These are phyloP conservation scores for Neophaeococcomyces aloes DNA, from an alignment of 2,329 filamentous ascomycete genomes.

Conservation along the genomic window DNA sequence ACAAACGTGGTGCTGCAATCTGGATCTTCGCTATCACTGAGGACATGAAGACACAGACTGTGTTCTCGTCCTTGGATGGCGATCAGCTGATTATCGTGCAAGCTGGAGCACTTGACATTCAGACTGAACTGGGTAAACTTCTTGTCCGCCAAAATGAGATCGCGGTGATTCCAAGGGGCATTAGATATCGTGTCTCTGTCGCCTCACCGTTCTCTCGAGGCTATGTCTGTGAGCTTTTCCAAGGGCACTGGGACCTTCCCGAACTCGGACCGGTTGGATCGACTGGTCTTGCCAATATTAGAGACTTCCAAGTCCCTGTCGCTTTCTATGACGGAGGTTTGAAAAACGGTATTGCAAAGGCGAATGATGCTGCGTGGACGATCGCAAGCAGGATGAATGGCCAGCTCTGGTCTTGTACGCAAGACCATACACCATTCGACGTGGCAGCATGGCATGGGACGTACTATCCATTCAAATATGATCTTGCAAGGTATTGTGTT, in stretches of 20 bases:
- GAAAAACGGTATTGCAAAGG: slow-evolving; percentile 1
- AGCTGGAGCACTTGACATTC: slow-evolving; percentile 54
- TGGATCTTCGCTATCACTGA: slow-evolving; percentile 47
- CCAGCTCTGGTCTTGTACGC: slow-evolving; percentile 49
- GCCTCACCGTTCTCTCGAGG: slow-evolving; percentile 49
- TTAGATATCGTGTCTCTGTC: slow-evolving; percentile 51
- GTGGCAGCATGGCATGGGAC: slow-evolving; percentile 65
- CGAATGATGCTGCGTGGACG: slow-evolving; percentile 35
- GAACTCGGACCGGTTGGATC: slow-evolving; percentile 57
- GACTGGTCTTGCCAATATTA: slow-evolving; percentile 53
- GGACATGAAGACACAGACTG: slow-evolving; percentile 43
- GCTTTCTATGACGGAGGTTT: slow-evolving; percentile 47
- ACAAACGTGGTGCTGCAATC: slow-evolving; percentile 46
- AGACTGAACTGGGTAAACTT: slow-evolving; percentile 56
- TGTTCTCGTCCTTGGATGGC: slow-evolving; percentile 54
- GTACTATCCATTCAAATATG: slow-evolving; percentile 40
- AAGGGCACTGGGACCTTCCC: slow-evolving; percentile 53
- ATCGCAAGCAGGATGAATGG: slow-evolving; percentile 54
- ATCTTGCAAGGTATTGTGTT: slow-evolving; percentile 32
- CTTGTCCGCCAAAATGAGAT: slow-evolving; percentile 60
- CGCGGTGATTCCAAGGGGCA: slow-evolving; percentile 54
- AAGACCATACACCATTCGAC: slow-evolving; percentile 58
- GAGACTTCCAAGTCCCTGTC: slow-evolving; percentile 55
- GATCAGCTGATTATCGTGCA: slow-evolving; percentile 58
- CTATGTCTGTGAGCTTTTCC: slow-evolving; percentile 58